These are phyloP conservation scores for Cystofilobasidium capitatum DNA, from an alignment of 768 basidiomycete genomes.

Conservation along the genomic window DNA sequence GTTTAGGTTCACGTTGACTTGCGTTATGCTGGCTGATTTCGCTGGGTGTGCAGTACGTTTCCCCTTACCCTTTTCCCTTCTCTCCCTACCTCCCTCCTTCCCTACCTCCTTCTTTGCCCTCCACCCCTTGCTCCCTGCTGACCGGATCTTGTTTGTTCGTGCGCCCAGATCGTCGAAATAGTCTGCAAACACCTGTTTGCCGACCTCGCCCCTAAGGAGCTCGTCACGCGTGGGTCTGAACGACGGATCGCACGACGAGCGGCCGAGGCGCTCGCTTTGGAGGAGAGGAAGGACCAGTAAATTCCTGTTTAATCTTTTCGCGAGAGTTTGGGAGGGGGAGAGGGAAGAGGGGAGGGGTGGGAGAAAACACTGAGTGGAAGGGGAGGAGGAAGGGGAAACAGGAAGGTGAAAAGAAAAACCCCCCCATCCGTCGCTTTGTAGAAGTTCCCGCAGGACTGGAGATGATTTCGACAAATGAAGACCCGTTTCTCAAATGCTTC, in stretches of 20 bases:
- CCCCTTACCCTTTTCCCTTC: not conserved
- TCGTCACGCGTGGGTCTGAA: conserved; percentile 76
- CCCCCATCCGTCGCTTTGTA: no score
- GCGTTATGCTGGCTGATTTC: conserved; percentile 79
- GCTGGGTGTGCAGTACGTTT: conserved; percentile 59
- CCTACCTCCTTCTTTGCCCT: not conserved
- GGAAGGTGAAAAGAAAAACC: no score
- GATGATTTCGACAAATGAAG: no score
- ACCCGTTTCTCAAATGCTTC: no score
- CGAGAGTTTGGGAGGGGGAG: no score
- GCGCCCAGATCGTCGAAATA: conserved; percentile 52
- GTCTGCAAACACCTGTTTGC: conserved; percentile 79
- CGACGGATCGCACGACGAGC: conserved; percentile 56
- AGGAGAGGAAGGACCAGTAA: conserved; percentile 23
- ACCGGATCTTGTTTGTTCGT: not conserved
- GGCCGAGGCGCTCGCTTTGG: conserved; percentile 39
- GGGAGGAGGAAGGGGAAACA: no score
- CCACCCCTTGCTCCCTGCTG: not conserved
- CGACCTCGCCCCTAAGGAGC: conserved; percentile 68
- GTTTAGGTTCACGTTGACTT: conserved; percentile 75
- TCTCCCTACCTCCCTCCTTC: no score
- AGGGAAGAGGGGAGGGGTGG: no score
- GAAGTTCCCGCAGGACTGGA: no score
- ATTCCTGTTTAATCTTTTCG: not conserved
- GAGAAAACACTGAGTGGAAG: no score